Percentiles rank a stretch among this genome's conserved stretches.
Evolutionary conservation across 116 monocot species (phyloP).

Genomic region (Iris pallida): DNA sequence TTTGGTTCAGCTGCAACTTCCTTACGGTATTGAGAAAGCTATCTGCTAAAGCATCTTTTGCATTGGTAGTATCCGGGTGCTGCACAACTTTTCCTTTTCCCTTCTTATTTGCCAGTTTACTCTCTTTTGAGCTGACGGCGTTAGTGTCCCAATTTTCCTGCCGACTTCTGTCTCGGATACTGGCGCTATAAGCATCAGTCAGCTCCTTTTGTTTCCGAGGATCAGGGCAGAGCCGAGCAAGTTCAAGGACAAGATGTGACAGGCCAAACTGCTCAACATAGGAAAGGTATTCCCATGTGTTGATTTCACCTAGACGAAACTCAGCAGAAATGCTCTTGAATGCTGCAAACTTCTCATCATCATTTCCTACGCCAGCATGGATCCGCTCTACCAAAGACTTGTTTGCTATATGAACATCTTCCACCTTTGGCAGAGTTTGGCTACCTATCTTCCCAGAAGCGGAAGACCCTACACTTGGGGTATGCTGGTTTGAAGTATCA

Average conservation of each 20-base stretch:
- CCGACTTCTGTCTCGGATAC: slow-evolving; percentile 21
- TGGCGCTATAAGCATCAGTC: slow-evolving; percentile 58
- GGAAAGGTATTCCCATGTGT: slow-evolving; percentile 69
- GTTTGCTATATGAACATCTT: slow-evolving; percentile 63
- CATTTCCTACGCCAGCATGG: slow-evolving; percentile 41
- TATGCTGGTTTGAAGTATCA: slow-evolving; percentile 10
- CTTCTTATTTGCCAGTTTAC: slow-evolving; percentile 14
- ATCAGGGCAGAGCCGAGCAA: slow-evolving; percentile 88
- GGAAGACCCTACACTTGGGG: slow-evolving; percentile 7
- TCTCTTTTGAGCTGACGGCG: slow-evolving; percentile 16
- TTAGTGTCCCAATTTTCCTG: slow-evolving; percentile 33
- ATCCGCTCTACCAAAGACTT: slow-evolving; percentile 79
- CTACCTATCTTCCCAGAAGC: slow-evolving; percentile 6
- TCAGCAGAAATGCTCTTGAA: slow-evolving; percentile 84
- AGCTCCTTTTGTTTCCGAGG: slow-evolving; percentile 72
- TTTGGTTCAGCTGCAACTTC: slow-evolving; percentile 49
- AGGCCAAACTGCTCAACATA: slow-evolving; percentile 91
- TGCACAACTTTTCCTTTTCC: slow-evolving; percentile 38
- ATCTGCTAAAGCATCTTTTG: slow-evolving; percentile 39
- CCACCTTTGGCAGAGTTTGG: slow-evolving; percentile 10
- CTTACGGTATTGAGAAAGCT: slow-evolving; percentile 44
- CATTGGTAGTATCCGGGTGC: slow-evolving; percentile 1
- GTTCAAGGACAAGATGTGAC: slow-evolving; percentile 70
- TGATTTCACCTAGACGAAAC: slow-evolving; percentile 58
- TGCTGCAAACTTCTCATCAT: slow-evolving; percentile 67